These are phyloP conservation scores for Pisolithus tinctorius DNA, from an alignment of 768 basidiomycete species.

Conservation along the genomic window DNA sequence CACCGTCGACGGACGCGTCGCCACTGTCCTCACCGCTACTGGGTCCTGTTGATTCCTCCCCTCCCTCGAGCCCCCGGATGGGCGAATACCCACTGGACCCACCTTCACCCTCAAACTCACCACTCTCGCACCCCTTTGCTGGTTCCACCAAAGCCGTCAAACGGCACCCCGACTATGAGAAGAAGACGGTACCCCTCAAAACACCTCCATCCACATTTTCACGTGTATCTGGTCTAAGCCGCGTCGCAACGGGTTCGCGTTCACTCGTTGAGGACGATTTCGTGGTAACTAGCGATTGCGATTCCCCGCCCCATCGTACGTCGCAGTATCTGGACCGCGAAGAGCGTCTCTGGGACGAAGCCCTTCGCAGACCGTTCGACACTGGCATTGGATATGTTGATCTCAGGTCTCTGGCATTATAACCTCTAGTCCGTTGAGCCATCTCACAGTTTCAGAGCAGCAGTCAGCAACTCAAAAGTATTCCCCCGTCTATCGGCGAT, in stretches of 20 bases:
- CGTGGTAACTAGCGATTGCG: slow-evolving; percentile 2
- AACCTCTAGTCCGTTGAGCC: neutral
- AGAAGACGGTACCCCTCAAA: slow-evolving; percentile 17
- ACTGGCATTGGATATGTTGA: slow-evolving; percentile 43
- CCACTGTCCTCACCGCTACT: slow-evolving; percentile 45
- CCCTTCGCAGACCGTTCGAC: slow-evolving; percentile 38
- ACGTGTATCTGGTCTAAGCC: slow-evolving; percentile 10
- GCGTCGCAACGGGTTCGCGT: slow-evolving; percentile 7
- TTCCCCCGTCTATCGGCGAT: slow-evolving; percentile 42
- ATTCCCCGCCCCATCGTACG: slow-evolving; percentile 8
- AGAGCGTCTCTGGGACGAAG: slow-evolving; percentile 42
- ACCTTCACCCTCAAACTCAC: slow-evolving; percentile 17
- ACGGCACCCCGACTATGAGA: slow-evolving; percentile 40
- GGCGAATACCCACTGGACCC: slow-evolving; percentile 23
- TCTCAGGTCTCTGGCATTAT: slow-evolving; percentile 40
- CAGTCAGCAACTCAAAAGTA: slow-evolving; percentile 35
- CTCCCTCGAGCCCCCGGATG: slow-evolving; percentile 27
- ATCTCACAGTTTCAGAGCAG: slow-evolving; percentile 22
- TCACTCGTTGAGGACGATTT: slow-evolving; percentile 23
- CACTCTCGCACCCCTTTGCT: slow-evolving; percentile 45
- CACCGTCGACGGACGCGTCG: slow-evolving; percentile 23
- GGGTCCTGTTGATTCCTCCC: slow-evolving; percentile 32
- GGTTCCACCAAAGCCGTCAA: slow-evolving; percentile 46
- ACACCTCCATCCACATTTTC: slow-evolving; percentile 18
- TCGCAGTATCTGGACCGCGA: slow-evolving; percentile 24